Conservation (phyloP, 176 grass and related monocot species). For the Oryza glumipatula region DNA sequence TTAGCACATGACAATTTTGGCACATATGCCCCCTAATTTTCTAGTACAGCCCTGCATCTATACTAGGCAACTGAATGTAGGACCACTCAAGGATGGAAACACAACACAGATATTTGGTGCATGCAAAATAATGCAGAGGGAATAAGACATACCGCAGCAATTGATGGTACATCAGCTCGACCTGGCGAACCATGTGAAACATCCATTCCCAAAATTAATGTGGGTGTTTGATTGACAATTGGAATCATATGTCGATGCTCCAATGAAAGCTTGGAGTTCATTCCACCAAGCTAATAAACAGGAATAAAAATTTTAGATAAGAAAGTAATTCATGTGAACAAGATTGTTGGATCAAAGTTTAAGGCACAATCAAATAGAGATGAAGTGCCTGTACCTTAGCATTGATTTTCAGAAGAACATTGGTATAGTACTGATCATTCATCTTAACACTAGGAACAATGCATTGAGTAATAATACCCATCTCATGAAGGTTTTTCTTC, state of each 20-base stretch:
- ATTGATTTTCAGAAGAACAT: slow-evolving; percentile 97
- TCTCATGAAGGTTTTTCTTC: slow-evolving; percentile 93
- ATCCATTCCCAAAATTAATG: slow-evolving; percentile 87
- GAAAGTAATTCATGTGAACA: slow-evolving; percentile 30
- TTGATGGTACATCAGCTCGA: slow-evolving; percentile 73
- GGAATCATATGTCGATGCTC: slow-evolving; percentile 58
- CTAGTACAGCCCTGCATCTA: slow-evolving; percentile 1
- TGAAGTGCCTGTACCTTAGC: slow-evolving; percentile 64
- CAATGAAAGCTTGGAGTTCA: slow-evolving; percentile 70
- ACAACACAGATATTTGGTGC: slow-evolving; percentile 21
- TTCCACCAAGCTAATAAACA: slow-evolving; percentile 75
- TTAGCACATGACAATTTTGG: background rate
- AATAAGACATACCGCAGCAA: slow-evolving; percentile 68
- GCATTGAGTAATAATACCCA: slow-evolving; percentile 90
- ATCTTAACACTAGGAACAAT: slow-evolving; percentile 76
- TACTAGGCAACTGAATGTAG: background rate
- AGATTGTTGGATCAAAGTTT: slow-evolving; percentile 25
- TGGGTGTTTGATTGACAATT: slow-evolving; percentile 58
- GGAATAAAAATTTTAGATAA: slow-evolving; percentile 36
- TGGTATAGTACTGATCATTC: slow-evolving; percentile 95
- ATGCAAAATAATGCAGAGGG: slow-evolving; percentile 24
- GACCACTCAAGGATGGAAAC: slow-evolving; percentile 17
- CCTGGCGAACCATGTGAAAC: slow-evolving; percentile 82
- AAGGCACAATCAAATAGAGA: slow-evolving; percentile 28
- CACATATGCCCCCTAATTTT: background rate